Evolutionary conservation across 2,329 filamentous ascomycete species (phyloP), one percentile per base, ranked within the genome.

Genomic region (Trichophyton equinum): DNA sequence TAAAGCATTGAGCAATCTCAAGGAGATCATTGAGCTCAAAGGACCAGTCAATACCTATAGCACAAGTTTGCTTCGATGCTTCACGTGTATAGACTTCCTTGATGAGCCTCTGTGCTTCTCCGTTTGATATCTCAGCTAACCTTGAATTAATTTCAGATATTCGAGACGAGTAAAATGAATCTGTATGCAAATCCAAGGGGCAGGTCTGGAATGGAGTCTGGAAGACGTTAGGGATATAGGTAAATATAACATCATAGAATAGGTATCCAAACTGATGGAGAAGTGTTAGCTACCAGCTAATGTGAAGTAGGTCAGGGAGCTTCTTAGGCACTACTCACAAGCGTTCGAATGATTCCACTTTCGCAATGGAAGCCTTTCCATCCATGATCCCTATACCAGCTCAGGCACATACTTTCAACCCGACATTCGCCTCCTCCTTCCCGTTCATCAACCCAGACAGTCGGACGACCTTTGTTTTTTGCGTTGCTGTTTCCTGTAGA

Each of bases 291-390:
- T 55, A 30, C 18, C 18, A 20, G 27, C n/a, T 7, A 57, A 56
- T 20, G 0, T 15, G 27, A 40, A 5, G 38, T 36, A 5, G 36
- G n/a, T 9, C 46, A 9, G 38, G 2, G 33, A 1, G 40, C 9
- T 38, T 47, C 11, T 22, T 42, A 25, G 13, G 6, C 18, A 30
- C 22, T 36, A 61, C 69, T 62, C 67, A 77, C 75, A 5, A 99
- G 78, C 0, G 94, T 99, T n/a, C 91, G 85, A 5, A 97, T 77
- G 67, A 97, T 91, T 1, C 91, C 89, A 38, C 91, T 90, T 77
- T 99, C 94, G 18, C 87, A 84, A 73, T 99, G 94, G 69, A 92
- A 96, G 9, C 94, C 94, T 72, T 96, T 96, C 86, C 90, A 97
- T 1, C 91, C 92, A 59, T 87, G 79, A 8, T 81, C 79, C 36